Conservation (phyloP, 192 early-diverging fungal genomes). For the Diversispora epigaea region DNA sequence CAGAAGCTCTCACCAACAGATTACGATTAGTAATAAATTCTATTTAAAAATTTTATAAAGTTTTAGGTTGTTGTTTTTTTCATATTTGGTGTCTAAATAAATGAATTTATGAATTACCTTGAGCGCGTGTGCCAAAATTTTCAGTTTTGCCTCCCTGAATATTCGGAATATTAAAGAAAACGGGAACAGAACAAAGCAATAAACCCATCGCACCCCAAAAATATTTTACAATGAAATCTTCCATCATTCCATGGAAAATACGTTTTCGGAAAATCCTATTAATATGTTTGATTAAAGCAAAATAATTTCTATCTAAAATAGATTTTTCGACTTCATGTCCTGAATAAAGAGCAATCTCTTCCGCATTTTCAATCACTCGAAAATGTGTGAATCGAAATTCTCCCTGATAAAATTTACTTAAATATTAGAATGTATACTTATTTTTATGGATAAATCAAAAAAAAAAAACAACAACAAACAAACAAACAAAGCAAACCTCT, state of each 20-base stretch:
- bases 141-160: conserved; percentile 40
- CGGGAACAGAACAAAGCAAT: conserved; percentile 82
- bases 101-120: conserved; percentile 40
- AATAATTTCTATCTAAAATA: conserved; percentile 77
- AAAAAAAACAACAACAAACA: neutral
- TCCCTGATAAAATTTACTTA: conserved; percentile 51
- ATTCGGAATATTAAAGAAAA: conserved; percentile 62
- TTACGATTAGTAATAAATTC: conserved; percentile 79
- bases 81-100: neutral
- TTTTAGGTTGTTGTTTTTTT: neutral
- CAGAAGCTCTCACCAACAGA: conserved; percentile 71
- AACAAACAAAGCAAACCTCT: conserved; percentile 42
- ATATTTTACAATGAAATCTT: conserved; percentile 98
- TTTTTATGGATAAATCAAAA: neutral
- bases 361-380: conserved; percentile 91
- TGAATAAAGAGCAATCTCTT: conserved; percentile 90
- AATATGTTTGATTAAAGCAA: conserved; percentile 80
- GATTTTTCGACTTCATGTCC: conserved; percentile 83
- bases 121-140: conserved; percentile 52
- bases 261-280: conserved; percentile 81
- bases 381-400: conserved; percentile 95
- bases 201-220: conserved; percentile 94
- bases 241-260: conserved; percentile 91
- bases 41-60: conserved; percentile 18
- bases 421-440: conserved; percentile 16